These are phyloP conservation scores for Pleurotus pulmonarius DNA, from an alignment of 768 basidiomycete genomes.

Conservation along the genomic window DNA sequence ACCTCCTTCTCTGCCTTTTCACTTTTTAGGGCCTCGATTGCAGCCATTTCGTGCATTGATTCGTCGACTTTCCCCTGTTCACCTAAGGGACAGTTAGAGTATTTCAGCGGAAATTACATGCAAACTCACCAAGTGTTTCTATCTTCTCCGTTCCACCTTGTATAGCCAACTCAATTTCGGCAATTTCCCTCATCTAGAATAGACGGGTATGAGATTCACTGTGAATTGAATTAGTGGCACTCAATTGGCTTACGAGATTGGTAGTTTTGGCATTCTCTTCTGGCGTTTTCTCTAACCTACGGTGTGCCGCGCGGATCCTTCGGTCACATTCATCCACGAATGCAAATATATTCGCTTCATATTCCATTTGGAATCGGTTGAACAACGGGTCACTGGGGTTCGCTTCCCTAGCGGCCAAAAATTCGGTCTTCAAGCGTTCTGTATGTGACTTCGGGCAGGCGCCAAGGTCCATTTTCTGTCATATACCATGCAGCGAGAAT, in stretches of 20 bases:
- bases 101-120: constrained; percentile 10
- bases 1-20: constrained; percentile 97
- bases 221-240: too few relatives aligned
- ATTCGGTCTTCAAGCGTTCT: constrained; percentile 90
- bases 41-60: constrained; percentile 95
- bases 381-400: constrained; percentile 81
- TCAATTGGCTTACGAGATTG: constrained; percentile 59
- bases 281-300: constrained; percentile 96
- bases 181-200: constrained; percentile 94
- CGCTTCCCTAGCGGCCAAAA: constrained; percentile 71
- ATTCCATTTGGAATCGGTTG: constrained; percentile 88
- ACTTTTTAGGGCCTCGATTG: constrained; percentile 95
- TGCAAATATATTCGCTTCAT: constrained; percentile 90
- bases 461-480: constrained; percentile 98
- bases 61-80: constrained; percentile 99
- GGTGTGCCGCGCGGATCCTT: constrained; percentile 89
- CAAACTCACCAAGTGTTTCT: constrained; percentile 72
- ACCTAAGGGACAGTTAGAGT: constrained; percentile 42
- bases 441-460: constrained; percentile 97
- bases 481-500: background rate
- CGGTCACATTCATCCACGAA: constrained; percentile 99
- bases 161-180: constrained; percentile 97
- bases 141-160: constrained; percentile 99
- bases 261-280: constrained; percentile 99
- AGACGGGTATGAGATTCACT: too few relatives aligned